Evolutionary conservation across 345 rosid species (phyloP).

Genomic region (Gossypium anomalum): DNA sequence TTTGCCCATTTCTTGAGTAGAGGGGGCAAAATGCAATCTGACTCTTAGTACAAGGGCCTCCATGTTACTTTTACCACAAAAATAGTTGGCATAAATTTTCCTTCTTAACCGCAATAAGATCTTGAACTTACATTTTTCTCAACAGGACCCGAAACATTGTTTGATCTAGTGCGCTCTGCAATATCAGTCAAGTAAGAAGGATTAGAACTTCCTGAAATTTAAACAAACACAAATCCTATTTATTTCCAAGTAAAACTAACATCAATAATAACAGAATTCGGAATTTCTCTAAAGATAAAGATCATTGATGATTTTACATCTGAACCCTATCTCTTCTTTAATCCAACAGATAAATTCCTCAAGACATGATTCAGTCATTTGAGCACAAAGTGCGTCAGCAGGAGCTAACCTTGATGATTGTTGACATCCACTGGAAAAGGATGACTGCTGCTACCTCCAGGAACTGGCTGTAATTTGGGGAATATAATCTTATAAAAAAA

Average conservation of each 20-base stretch:
- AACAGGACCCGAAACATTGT: slow-evolving; percentile 41
- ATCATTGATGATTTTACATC: neutral
- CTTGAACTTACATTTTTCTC: slow-evolving; percentile 62
- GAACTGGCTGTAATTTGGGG: slow-evolving; percentile 45
- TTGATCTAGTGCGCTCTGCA: slow-evolving; percentile 27
- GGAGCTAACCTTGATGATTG: slow-evolving; percentile 65
- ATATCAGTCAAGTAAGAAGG: slow-evolving; percentile 43
- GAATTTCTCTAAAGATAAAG: neutral
- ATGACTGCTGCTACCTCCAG: slow-evolving; percentile 61
- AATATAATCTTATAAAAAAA: slow-evolving; percentile 15
- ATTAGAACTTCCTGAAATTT: slow-evolving; percentile 51
- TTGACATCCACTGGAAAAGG: slow-evolving; percentile 44
- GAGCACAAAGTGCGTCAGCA: slow-evolving; percentile 14
- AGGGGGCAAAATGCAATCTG: neutral
- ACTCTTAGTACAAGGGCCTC: no score
- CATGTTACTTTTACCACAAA: no score
- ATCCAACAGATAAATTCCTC: neutral
- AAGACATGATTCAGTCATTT: slow-evolving; percentile 19
- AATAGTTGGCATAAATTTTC: neutral
- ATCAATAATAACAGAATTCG: neutral
- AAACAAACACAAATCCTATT: neutral
- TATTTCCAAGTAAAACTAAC: neutral
- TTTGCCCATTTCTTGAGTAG: neutral
- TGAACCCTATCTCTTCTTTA: neutral
- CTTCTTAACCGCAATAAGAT: neutral